A percentile compares a stretch with the other conserved stretches of the same genome.
Evolutionary conservation across 176 grass and related monocot species (phyloP).

Genomic region (Rhynchospora tenuis): DNA sequence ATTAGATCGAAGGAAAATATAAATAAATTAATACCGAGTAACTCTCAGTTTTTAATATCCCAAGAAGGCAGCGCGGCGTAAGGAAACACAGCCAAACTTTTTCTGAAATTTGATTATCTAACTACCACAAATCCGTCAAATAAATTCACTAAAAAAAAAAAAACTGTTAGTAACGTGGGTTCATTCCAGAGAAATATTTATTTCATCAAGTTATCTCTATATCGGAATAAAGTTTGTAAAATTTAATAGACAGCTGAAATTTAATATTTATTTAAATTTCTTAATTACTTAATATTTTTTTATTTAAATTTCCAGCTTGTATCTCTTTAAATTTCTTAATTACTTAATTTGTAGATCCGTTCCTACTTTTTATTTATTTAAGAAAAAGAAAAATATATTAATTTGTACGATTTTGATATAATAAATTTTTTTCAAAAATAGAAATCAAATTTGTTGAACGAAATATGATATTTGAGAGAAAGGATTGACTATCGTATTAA

Average conservation of each 20-base stretch:
- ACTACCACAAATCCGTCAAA: neutral
- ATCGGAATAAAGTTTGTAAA: no score
- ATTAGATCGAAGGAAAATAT: neutral
- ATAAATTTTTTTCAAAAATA: neutral
- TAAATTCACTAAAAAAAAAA: neutral
- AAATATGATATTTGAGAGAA: neutral
- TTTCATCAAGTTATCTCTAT: no score
- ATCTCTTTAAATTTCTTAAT: no score
- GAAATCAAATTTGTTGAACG: neutral
- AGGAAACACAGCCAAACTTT: neutral
- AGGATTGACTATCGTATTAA: neutral
- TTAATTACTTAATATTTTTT: no score
- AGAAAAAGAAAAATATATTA: no score
- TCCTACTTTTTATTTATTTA: no score
- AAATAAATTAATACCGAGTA: neutral
- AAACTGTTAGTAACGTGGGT: no score
- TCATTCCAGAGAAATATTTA: no score
- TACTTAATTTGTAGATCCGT: no score
- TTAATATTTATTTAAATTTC: no score
- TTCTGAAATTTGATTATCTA: neutral
- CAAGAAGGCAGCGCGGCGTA: neutral
- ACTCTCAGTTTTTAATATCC: neutral
- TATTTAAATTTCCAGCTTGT: no score
- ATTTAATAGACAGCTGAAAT: no score
- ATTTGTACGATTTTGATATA: neutral